Base-by-base conservation (phyloP, 2,329 filamentous ascomycete species). In the Helotiales sp. region DNA sequence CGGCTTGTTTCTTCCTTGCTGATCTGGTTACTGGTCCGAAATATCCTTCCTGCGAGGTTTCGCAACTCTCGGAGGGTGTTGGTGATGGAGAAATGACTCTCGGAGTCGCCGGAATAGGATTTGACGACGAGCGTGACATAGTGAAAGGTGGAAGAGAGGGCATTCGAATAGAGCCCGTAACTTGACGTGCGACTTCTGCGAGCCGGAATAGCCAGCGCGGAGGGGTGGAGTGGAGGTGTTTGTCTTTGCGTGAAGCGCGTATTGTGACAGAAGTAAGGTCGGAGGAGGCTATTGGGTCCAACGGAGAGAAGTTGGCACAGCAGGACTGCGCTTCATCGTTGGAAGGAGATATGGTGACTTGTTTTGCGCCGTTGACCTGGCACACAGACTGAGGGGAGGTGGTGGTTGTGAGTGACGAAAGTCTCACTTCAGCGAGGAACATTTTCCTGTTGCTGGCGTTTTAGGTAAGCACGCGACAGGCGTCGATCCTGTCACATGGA, bases 41-140 rank as follows among this genome's bases (percentile, higher is more conserved):
- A 79, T 96, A 89, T 69, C 85, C 85, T 77, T 90, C 85, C 71
- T 84, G 84, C 49, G 77, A 77, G 66, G 81, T 80, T 24, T 77
- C 79, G 70, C 83, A 83, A 34, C 78, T 78, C 65, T 90, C 88
- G 24, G 88, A 89, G 1, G 88, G 88, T 1, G 91, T 90, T 47
- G 94, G 93, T 64, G 93, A 96, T 47, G 94, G 93, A 13, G 93
- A 96, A 73, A 96, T 96, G 73, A 97, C 92, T 76, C 93, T 90
- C 75, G 93, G 93, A 65, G 91, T 96, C 65, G 86, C 86, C 65
- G 94, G 93, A 66, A 96, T 83, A 73, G 83, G 82, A 70, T 86
- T 82, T 61, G 69, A 67, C 30, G 68, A 67, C 47, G 73, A 67
- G 57, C 70, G 69, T 20, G 73, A 72, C 75, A 77, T 75, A 54